Conservation (phyloP, 2,329 filamentous ascomycete species). For the Diaporthe longicolla region DNA sequence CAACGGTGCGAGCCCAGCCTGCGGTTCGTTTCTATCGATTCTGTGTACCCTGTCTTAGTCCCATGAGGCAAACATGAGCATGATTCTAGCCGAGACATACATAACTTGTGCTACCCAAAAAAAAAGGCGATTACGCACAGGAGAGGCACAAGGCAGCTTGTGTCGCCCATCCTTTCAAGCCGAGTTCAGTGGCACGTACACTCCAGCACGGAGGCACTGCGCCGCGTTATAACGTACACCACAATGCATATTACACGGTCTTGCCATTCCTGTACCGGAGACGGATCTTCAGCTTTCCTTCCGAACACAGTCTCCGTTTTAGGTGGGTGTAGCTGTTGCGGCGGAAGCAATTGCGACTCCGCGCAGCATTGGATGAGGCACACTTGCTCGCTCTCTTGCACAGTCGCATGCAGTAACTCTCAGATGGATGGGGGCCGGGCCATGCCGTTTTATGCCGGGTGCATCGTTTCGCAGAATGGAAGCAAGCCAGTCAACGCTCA, state of each 20-base stretch:
- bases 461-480: constrained; percentile 18
- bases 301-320: constrained; percentile 28
- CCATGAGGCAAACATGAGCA: constrained; percentile 40
- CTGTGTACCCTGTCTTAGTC: constrained; percentile 27
- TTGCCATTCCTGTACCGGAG: constrained; percentile 33
- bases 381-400: constrained; percentile 1
- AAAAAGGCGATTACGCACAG: constrained; percentile 40
- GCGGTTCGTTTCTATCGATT: not conserved
- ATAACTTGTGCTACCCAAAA: constrained; percentile 35
- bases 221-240: constrained; percentile 32
- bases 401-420: constrained; percentile 13
- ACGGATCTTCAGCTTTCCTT: constrained; percentile 19
- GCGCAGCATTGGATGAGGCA: constrained; percentile 30
- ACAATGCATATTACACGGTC: constrained; percentile 10
- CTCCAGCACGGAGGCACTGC: constrained; percentile 26
- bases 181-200: constrained; percentile 32
- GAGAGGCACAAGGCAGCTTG: constrained; percentile 40
- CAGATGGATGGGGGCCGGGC: constrained; percentile 15
- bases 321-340: constrained; percentile 21
- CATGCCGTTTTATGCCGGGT: constrained; percentile 20
- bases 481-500: constrained; percentile 3
- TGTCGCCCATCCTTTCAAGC: constrained; percentile 37
- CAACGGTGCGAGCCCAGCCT: not conserved
- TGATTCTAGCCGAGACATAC: constrained; percentile 43
- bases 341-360: constrained; percentile 28